phyloP scores from a whole-genome alignment of 306 rosid species.

The Cucurbita pepo region DNA sequence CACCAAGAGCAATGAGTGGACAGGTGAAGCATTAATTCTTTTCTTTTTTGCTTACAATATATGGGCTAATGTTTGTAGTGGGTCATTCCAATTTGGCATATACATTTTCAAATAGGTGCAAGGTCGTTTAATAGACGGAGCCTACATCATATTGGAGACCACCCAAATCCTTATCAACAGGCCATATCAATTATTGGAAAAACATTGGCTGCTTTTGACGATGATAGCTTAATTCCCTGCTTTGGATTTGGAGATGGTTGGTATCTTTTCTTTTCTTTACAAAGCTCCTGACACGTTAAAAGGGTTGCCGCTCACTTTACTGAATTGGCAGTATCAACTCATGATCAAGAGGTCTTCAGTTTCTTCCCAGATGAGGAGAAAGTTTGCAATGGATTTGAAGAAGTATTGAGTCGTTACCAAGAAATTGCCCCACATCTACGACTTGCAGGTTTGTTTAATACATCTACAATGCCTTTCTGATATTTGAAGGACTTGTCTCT shows the following conservation, averaged over 20 bases:
- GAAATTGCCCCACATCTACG: conserved; percentile 66
- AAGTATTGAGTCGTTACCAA: conserved; percentile 57
- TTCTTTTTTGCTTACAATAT: neutral
- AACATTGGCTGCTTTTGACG: conserved; percentile 76
- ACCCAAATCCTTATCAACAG: conserved; percentile 73
- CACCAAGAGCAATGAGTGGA: conserved; percentile 97
- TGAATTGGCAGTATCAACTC: conserved; percentile 64
- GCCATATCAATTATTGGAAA: conserved; percentile 89
- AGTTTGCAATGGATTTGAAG: conserved; percentile 84
- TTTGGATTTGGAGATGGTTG: conserved; percentile 97
- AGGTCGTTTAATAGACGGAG: conserved; percentile 49
- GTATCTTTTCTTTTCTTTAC: conserved; percentile 14
- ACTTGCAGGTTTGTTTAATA: conserved; percentile 61
- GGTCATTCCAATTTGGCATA: conserved; percentile 19
- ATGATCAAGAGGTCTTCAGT: conserved; percentile 78
- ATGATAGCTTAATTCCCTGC: conserved; percentile 91
- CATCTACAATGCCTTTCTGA: neutral
- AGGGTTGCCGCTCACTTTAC: conserved; percentile 8
- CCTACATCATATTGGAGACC: conserved; percentile 70
- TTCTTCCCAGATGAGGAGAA: conserved; percentile 55
- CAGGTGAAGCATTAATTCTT: conserved; percentile 31
- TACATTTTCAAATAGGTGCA: conserved; percentile 33
- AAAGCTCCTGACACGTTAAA: neutral
- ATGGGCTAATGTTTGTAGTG: neutral
- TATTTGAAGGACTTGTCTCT: neutral